Percentiles rank a stretch among this genome's conserved stretches.
Evolutionary conservation across 2,329 filamentous ascomycete species (phyloP).

Genomic region (Penicillium sp.): DNA sequence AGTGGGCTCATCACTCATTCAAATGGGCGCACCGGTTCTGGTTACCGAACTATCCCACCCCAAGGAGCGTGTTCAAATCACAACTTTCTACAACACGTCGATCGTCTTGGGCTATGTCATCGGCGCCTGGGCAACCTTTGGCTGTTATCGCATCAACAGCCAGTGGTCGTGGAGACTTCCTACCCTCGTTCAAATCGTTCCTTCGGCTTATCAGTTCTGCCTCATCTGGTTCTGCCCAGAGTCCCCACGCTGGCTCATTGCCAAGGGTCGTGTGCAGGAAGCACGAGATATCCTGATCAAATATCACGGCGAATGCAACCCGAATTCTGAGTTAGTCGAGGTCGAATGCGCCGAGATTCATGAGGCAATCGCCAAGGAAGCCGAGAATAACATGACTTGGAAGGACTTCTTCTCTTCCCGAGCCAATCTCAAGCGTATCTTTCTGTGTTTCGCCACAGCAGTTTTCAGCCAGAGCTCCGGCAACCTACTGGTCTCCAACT

Average conservation of each 20-base stretch:
- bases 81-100: slow-evolving; percentile 45
- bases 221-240: slow-evolving; percentile 58
- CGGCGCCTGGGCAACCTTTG: slow-evolving; percentile 43
- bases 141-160: slow-evolving; percentile 27
- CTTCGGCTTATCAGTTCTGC: slow-evolving; percentile 44
- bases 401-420: slow-evolving; percentile 43
- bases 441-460: slow-evolving; percentile 44
- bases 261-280: slow-evolving; percentile 53
- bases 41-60: slow-evolving; percentile 47
- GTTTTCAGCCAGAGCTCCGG: slow-evolving; percentile 47
- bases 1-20: slow-evolving; percentile 28
- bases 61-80: slow-evolving; percentile 44
- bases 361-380: slow-evolving; percentile 49
- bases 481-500: slow-evolving; percentile 48
- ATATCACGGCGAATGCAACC: slow-evolving; percentile 54
- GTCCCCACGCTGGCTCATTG: slow-evolving; percentile 60
- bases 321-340: slow-evolving; percentile 48
- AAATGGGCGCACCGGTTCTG: slow-evolving; percentile 47
- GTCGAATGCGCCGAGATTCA: slow-evolving; percentile 55
- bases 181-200: slow-evolving; percentile 54
- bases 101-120: slow-evolving; percentile 46
- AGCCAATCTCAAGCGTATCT: slow-evolving; percentile 45
- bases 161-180: slow-evolving; percentile 57
- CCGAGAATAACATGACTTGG: slow-evolving; percentile 48
- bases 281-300: slow-evolving; percentile 55